These are phyloP conservation scores for Pezicula rhizophila DNA, from an alignment of 2,329 filamentous ascomycete species.

Conservation along the genomic window DNA sequence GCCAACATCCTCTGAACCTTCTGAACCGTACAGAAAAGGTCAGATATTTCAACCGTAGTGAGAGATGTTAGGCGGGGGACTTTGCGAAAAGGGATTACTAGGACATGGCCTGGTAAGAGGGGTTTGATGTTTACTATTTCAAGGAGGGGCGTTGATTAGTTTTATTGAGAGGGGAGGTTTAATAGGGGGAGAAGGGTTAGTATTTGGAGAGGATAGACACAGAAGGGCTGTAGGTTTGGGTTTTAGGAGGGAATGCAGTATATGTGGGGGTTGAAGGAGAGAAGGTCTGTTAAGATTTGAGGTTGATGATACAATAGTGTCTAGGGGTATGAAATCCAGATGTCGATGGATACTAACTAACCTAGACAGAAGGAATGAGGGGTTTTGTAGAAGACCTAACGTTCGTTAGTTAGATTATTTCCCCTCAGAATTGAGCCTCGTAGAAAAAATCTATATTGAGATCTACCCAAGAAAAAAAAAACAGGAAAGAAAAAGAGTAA, in stretches of 20 bases:
- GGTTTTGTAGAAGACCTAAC: neutral
- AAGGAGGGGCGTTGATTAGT: conserved; percentile 73
- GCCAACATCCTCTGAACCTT: conserved; percentile 72
- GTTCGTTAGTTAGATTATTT: neutral
- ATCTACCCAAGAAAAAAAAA: too few relatives aligned
- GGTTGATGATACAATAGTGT: too few relatives aligned
- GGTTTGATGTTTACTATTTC: conserved; percentile 93
- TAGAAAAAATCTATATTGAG: too few relatives aligned
- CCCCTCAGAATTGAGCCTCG: too few relatives aligned
- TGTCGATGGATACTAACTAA: neutral
- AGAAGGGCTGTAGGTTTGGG: too few relatives aligned
- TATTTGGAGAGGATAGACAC: too few relatives aligned
- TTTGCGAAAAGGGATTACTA: conserved; percentile 69
- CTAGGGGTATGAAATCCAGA: neutral
- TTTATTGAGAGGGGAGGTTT: too few relatives aligned
- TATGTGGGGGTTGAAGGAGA: too few relatives aligned
- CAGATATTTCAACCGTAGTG: conserved; percentile 36
- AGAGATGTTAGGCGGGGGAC: conserved; percentile 57
- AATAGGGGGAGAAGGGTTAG: too few relatives aligned
- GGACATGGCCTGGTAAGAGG: conserved; percentile 84
- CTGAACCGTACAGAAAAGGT: conserved; percentile 85
- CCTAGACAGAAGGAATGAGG: neutral
- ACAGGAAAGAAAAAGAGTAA: too few relatives aligned
- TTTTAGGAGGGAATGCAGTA: too few relatives aligned
- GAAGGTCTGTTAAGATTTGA: too few relatives aligned